A percentile compares a stretch with the other conserved stretches of the same genome.
Conservation (phyloP, 2,329 filamentous ascomycete genomes). For the Chrysosporium keratinophilum region DNA sequence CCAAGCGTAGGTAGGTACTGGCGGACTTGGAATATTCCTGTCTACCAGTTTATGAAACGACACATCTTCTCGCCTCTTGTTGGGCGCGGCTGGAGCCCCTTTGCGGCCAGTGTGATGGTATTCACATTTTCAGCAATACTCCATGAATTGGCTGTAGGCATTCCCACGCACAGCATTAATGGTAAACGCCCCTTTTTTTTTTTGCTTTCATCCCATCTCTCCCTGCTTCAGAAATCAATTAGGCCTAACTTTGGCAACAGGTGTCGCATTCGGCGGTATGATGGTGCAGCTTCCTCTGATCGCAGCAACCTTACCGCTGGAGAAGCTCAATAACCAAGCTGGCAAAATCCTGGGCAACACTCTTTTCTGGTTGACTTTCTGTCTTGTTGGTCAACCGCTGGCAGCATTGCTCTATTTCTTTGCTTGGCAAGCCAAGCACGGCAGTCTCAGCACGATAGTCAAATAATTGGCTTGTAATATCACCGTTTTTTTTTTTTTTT, state of each 20-base stretch:
- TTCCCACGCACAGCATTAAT: slow-evolving; percentile 89
- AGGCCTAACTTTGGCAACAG: slow-evolving; percentile 38
- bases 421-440: slow-evolving; percentile 96
- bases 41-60: slow-evolving; percentile 91
- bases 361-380: slow-evolving; percentile 95
- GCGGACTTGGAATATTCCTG: slow-evolving; percentile 95
- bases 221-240: too few species aligned
- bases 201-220: not conserved
- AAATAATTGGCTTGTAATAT: not conserved
- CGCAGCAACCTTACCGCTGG: slow-evolving; percentile 63
- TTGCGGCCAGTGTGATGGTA: slow-evolving; percentile 63
- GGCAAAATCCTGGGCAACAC: slow-evolving; percentile 78
- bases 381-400: slow-evolving; percentile 85
- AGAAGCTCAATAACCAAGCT: slow-evolving; percentile 63
- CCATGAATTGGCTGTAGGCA: slow-evolving; percentile 84
- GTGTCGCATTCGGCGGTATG: slow-evolving; percentile 91
- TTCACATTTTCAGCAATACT: slow-evolving; percentile 81
- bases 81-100: slow-evolving; percentile 66
- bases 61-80: slow-evolving; percentile 86
- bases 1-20: slow-evolving; percentile 79
- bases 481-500: not conserved
- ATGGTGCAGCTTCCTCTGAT: slow-evolving; percentile 86
- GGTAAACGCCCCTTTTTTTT: slow-evolving; percentile 41
- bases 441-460: slow-evolving; percentile 51
- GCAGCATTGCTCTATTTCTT: slow-evolving; percentile 93